These are phyloP conservation scores for Xerocomus minutiporus DNA, from an alignment of 1,284 basidiomycete species.

Conservation along the genomic window DNA sequence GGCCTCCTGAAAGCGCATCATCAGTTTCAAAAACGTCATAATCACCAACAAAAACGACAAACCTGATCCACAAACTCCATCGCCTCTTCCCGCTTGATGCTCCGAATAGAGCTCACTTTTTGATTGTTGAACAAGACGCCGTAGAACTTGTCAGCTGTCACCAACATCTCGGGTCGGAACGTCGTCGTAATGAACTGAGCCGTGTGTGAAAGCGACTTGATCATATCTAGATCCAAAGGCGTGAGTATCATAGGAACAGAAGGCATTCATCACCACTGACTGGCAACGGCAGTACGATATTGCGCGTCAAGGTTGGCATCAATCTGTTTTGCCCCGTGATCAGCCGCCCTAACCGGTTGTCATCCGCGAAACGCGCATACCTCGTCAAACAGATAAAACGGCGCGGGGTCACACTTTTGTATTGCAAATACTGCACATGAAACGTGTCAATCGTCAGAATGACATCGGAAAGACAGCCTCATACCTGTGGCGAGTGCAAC, in stretches of 20 bases:
- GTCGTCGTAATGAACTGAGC: constrained; percentile 99
- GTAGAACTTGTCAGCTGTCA: constrained; percentile 93
- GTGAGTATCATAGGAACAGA: constrained; percentile 1
- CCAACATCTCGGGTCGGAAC: constrained; percentile 96
- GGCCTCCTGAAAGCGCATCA: constrained; percentile 39
- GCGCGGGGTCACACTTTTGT: constrained; percentile 98
- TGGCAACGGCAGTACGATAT: constrained; percentile 93
- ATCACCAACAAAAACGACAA: constrained; percentile 9
- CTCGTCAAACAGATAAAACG: constrained; percentile 99
- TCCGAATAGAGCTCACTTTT: constrained; percentile 85
- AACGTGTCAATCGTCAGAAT: not conserved
- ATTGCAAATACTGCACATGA: constrained; percentile 82
- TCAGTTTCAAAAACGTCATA: not conserved
- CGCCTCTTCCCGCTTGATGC: constrained; percentile 80
- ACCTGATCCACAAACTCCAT: constrained; percentile 87
- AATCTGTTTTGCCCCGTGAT: constrained; percentile 49
- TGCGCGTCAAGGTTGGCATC: constrained; percentile 98
- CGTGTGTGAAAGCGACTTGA: constrained; percentile 78
- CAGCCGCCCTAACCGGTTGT: not conserved
- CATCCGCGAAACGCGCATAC: constrained; percentile 33
- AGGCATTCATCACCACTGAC: constrained; percentile 42
- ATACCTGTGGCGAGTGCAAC: constrained; percentile 91
- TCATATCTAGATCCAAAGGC: constrained; percentile 67
- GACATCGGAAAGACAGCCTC: constrained; percentile 8
- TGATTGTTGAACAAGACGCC: constrained; percentile 99